phyloP scores from a whole-genome alignment of 176 grass and related monocot species.

The Phragmites australis region DNA sequence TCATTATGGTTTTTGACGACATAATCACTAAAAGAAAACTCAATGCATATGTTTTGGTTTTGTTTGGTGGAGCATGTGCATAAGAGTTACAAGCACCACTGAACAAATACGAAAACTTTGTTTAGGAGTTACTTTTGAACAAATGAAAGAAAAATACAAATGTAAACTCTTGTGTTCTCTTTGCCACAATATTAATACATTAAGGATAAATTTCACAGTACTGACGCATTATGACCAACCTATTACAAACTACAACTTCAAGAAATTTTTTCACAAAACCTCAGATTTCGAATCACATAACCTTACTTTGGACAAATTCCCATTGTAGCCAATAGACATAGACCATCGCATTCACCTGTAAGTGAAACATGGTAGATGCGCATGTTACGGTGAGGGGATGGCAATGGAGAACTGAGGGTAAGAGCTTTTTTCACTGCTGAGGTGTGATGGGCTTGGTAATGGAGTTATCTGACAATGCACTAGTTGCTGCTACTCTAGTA shows the following conservation, averaged over 20 bases:
- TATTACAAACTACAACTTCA: background rate
- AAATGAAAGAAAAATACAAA: background rate
- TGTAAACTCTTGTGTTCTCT: background rate
- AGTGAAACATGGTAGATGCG: background rate
- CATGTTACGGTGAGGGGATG: background rate
- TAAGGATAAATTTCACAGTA: background rate
- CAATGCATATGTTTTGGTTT: background rate
- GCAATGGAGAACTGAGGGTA: background rate
- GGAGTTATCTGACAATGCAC: background rate
- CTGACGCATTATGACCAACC: background rate
- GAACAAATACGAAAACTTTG: background rate
- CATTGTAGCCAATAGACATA: background rate
- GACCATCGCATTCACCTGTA: background rate
- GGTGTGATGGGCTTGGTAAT: background rate
- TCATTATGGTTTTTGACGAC: background rate
- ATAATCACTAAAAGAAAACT: background rate
- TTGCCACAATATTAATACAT: background rate
- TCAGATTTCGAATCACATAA: background rate
- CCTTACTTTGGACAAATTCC: background rate
- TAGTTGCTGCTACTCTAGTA: background rate
- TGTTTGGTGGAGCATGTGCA: background rate
- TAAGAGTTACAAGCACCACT: background rate
- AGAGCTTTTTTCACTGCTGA: background rate
- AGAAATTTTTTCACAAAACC: too few species aligned
- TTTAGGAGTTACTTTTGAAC: background rate